A percentile compares a stretch with the other conserved stretches of the same genome.
Evolutionary conservation across 257 asterid genomes (phyloP).

Genomic region (Echites panduratus): DNA sequence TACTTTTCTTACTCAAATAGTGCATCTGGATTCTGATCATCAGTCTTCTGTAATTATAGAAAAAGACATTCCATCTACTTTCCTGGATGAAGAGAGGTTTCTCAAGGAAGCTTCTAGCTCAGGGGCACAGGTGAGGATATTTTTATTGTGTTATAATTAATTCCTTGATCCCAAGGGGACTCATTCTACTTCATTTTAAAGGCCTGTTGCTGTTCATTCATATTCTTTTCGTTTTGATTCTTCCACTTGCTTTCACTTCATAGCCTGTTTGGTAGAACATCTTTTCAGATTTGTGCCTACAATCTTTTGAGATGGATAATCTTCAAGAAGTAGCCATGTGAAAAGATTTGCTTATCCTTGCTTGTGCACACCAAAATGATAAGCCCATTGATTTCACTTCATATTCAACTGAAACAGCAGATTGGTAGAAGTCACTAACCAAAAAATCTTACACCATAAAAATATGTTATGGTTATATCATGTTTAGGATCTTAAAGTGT

Average conservation of each 20-base stretch:
- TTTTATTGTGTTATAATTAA: conserved; percentile 3
- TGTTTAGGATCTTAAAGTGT: too few species aligned
- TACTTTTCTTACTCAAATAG: not conserved
- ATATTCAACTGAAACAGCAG: not conserved
- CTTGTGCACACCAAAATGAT: not conserved
- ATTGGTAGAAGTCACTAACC: not conserved
- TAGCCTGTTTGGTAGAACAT: not conserved
- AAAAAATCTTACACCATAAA: not conserved
- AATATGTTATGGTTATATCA: not conserved
- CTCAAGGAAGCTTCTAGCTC: conserved; percentile 81
- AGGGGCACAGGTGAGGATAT: conserved; percentile 59
- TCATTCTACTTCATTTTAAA: not conserved
- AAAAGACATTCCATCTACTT: conserved; percentile 79
- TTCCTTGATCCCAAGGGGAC: not conserved
- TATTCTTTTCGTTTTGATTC: not conserved
- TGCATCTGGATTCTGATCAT: conserved; percentile 7
- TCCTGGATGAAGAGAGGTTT: conserved; percentile 62
- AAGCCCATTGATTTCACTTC: not conserved
- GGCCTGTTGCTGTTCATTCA: not conserved
- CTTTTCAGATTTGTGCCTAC: not conserved
- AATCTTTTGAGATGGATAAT: not conserved
- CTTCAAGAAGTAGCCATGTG: not conserved
- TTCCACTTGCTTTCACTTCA: not conserved
- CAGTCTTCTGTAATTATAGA: conserved; percentile 38
- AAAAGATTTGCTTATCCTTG: not conserved